Percentiles rank a stretch among this genome's conserved stretches.
Evolutionary conservation across 2,329 filamentous ascomycete species (phyloP).

Genomic region (Rasamsonia emersonii): DNA sequence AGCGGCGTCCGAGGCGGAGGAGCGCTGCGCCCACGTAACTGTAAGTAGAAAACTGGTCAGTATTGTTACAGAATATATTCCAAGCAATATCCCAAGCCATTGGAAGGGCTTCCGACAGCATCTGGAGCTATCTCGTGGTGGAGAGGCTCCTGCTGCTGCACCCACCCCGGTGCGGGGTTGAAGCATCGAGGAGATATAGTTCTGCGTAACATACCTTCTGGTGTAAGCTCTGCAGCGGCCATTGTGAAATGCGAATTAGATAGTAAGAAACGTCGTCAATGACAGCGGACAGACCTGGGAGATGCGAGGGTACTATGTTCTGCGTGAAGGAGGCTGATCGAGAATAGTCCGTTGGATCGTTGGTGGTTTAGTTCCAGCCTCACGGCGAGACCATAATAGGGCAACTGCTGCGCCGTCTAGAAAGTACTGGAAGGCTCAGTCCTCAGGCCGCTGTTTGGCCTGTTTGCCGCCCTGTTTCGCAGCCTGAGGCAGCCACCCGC

Average conservation of each 20-base stretch:
- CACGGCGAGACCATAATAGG: neutral
- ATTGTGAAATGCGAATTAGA: constrained; percentile 13
- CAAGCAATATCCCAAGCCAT: constrained; percentile 1
- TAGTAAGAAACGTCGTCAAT: constrained; percentile 6
- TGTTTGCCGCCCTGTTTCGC: constrained; percentile 18
- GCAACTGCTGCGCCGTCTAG: constrained; percentile 15
- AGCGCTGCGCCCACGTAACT: constrained; percentile 99
- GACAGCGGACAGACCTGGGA: constrained; percentile 2
- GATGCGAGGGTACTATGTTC: neutral
- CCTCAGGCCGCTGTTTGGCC: constrained; percentile 18
- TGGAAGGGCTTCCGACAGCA: constrained; percentile 4
- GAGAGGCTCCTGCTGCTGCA: constrained; percentile 2
- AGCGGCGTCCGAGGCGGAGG: constrained; percentile 64
- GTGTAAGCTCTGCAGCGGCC: constrained; percentile 28
- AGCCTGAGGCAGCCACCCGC: constrained; percentile 15
- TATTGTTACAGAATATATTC: neutral
- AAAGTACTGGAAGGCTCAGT: constrained; percentile 35
- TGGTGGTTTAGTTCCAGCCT: neutral
- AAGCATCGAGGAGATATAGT: constrained; percentile 11
- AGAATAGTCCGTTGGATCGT: constrained; percentile 1
- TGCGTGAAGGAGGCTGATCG: neutral
- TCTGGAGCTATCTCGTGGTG: constrained; percentile 7
- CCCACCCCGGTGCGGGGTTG: constrained; percentile 7
- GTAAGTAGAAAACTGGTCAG: constrained; percentile 12
- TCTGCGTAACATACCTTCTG: constrained; percentile 37